Evolutionary conservation across 1,284 basidiomycete species (phyloP), one percentile per base, ranked within the genome.

Genomic region (Malassezia sympodialis): DNA sequence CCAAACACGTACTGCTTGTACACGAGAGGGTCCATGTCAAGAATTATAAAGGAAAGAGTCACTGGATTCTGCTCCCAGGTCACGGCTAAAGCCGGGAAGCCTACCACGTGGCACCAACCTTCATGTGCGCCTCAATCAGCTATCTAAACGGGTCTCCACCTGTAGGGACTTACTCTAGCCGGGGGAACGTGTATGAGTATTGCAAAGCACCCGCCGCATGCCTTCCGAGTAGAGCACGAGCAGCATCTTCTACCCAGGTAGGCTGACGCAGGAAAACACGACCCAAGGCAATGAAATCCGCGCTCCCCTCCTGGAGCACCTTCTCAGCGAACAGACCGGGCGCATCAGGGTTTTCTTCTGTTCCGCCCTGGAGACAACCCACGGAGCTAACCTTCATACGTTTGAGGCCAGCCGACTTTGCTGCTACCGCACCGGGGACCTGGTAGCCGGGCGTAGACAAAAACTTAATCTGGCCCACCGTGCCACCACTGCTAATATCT

Each of bases 291-390:
- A 73, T 50, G 3, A 66, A 60, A 40, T 70, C 66, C 8, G 58
- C 58, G 8, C 63, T 47, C 12, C 59, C 59, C 4, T 60, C 42
- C 27, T 64, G 45, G 10, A 74, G 57, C 19, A 58, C 56, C 45
- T 62, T 24, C 32, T 74, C 67, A 0, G 70, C 72, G 24, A 73
- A 32, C 21, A 59, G 47, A 3, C 72, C 72, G 12, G 60, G 35
- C 44, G 63, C 30, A 8, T 41, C 30, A n/a, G 60, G 51, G 27
- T 62, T 55, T 3, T 53, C 51, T 5, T 52, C 58, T 17, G 60
- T 59, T 4, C 61, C 56, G 8, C 61, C 65, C n/a, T 73, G 64
- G 58, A 74, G 60, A 52, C 64, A 63, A 15, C 72, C 72, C 12
- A 74, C 69, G 0, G 64, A 48, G 21, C 67, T 65, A 10, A 72